Percentiles rank a stretch among this genome's conserved stretches.
Conservation (phyloP, 2,329 filamentous ascomycete genomes). For the Plenodomus lindquistii region DNA sequence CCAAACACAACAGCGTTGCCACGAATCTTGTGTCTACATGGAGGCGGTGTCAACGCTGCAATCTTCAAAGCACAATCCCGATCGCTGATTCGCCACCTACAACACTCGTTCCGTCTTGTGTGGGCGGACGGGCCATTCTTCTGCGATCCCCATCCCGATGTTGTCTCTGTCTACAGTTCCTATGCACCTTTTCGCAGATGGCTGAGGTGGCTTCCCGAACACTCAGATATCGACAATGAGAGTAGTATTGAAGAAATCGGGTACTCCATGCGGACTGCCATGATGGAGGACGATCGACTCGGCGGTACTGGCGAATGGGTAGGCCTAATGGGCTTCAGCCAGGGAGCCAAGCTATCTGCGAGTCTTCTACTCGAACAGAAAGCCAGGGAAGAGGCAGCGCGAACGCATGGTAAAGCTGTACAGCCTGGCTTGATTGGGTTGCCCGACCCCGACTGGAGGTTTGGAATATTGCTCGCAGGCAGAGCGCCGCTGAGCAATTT, state of each 20-base stretch:
- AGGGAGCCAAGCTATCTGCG: slow-evolving; percentile 54
- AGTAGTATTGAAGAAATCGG: slow-evolving; percentile 52
- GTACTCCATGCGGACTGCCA: slow-evolving; percentile 51
- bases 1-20: slow-evolving; percentile 50
- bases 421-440: slow-evolving; percentile 31
- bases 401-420: slow-evolving; percentile 25
- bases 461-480: slow-evolving; percentile 66
- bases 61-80: slow-evolving; percentile 73
- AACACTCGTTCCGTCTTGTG: slow-evolving; percentile 67
- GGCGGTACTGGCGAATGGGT: slow-evolving; percentile 52
- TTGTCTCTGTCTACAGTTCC: slow-evolving; percentile 67
- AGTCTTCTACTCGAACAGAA: slow-evolving; percentile 63
- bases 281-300: slow-evolving; percentile 49
- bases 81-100: slow-evolving; percentile 55
- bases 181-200: slow-evolving; percentile 67
- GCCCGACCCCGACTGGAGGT: slow-evolving; percentile 53
- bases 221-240: slow-evolving; percentile 58
- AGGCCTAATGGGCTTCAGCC: slow-evolving; percentile 55
- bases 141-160: slow-evolving; percentile 63
- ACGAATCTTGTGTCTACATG: slow-evolving; percentile 79
- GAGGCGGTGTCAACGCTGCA: slow-evolving; percentile 72
- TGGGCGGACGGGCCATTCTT: slow-evolving; percentile 72
- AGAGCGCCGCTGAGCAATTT: slow-evolving; percentile 63
- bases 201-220: slow-evolving; percentile 66
- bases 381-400: slow-evolving; percentile 46